phyloP scores from a whole-genome alignment of 2,329 filamentous ascomycete genomes.

The Claviceps fusiformis region DNA sequence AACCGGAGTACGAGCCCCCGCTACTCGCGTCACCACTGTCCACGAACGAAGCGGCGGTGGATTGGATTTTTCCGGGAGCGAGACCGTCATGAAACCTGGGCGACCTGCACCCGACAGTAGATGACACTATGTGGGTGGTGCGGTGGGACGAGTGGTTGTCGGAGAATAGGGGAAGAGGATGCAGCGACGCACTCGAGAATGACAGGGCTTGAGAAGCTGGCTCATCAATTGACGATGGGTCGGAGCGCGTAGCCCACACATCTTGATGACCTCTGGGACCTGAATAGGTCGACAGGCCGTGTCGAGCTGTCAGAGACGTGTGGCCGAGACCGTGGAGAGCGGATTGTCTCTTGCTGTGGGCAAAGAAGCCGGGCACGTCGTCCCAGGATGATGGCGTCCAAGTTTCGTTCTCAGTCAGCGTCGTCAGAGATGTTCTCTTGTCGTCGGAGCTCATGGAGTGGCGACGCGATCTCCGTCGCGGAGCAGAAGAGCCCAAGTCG shows the following conservation, averaged over 20 bases:
- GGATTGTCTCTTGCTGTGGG: not conserved
- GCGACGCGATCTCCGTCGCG: not conserved
- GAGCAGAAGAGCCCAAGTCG: not conserved
- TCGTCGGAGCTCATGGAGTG: not conserved
- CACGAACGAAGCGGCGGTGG: not conserved
- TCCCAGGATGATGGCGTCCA: not conserved
- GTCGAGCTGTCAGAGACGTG: no score
- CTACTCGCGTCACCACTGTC: not conserved
- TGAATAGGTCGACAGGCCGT: not conserved
- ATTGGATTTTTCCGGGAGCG: not conserved
- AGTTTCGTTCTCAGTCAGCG: not conserved
- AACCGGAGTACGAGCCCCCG: not conserved
- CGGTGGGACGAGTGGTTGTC: not conserved
- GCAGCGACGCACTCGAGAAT: not conserved
- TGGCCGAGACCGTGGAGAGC: not conserved
- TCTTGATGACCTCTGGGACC: not conserved
- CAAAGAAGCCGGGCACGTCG: not conserved
- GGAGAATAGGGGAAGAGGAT: not conserved
- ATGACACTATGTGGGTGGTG: not conserved
- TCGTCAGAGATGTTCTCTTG: slow-evolving; percentile 1
- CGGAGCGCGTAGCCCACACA: not conserved
- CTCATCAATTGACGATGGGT: not conserved
- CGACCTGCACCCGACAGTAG: not conserved
- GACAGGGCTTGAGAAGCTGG: not conserved
- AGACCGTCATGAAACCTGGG: not conserved